These are phyloP conservation scores for Fusarium heterosporum DNA, from an alignment of 2,329 filamentous ascomycete genomes.

Conservation along the genomic window DNA sequence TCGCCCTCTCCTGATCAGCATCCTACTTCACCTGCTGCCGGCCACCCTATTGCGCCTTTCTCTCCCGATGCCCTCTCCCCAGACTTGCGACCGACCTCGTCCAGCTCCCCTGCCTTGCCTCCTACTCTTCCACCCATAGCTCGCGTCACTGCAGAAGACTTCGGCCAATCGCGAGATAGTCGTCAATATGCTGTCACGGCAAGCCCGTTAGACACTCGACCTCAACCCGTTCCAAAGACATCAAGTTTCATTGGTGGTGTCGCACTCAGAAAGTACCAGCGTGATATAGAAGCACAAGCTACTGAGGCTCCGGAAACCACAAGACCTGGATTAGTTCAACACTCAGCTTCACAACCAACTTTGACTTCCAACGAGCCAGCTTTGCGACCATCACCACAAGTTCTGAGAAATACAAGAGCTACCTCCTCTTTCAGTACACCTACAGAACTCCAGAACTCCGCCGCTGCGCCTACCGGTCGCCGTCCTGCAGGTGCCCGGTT, in stretches of 20 bases:
- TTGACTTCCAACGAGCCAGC: conserved; percentile 44
- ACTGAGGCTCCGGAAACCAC: conserved; percentile 35
- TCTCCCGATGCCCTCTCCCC: conserved; percentile 55
- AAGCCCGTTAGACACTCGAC: conserved; percentile 40
- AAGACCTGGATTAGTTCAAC: conserved; percentile 25
- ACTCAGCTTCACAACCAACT: conserved; percentile 35
- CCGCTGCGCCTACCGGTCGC: conserved; percentile 51
- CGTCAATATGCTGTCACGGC: conserved; percentile 44
- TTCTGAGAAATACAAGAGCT: conserved; percentile 49
- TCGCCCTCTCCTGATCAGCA: conserved; percentile 64
- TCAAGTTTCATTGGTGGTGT: conserved; percentile 67
- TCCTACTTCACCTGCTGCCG: conserved; percentile 54
- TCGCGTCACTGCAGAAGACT: conserved; percentile 59
- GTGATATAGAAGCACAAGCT: conserved; percentile 50
- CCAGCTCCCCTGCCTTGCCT: conserved; percentile 55
- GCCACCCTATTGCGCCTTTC: conserved; percentile 57
- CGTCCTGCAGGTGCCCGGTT: conserved; percentile 58
- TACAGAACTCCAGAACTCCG: conserved; percentile 59
- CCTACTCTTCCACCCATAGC: conserved; percentile 64
- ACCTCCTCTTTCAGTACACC: conserved; percentile 60
- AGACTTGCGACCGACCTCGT: conserved; percentile 53
- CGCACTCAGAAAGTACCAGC: conserved; percentile 64
- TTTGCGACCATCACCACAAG: conserved; percentile 41
- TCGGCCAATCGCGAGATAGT: conserved; percentile 43
- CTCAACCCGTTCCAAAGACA: conserved; percentile 48